A percentile compares a stretch with the other conserved stretches of the same genome.
phyloP scores from a whole-genome alignment of 2,329 filamentous ascomycete genomes.

The Verticillium longisporum region DNA sequence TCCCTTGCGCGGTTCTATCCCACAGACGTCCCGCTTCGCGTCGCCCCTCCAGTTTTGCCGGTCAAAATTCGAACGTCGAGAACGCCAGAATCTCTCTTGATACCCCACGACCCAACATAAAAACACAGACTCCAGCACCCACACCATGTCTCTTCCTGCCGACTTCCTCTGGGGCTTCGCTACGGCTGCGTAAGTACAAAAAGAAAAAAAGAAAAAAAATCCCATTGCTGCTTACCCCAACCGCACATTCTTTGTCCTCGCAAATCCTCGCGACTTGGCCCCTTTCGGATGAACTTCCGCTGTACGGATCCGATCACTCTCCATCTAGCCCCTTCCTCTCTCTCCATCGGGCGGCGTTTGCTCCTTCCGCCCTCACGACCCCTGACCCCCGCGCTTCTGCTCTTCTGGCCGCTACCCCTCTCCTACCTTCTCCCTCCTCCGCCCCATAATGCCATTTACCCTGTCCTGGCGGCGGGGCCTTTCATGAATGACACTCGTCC shows the following conservation, averaged over 20 bases:
- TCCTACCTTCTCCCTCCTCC: background rate
- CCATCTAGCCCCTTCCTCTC: background rate
- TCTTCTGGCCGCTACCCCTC: background rate
- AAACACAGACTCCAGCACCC: background rate
- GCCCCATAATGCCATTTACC: background rate
- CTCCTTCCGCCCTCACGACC: background rate
- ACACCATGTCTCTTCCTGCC: conserved; percentile 51
- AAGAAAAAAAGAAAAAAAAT: background rate
- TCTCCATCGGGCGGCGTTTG: background rate
- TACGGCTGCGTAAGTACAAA: conserved; percentile 57
- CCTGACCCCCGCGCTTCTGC: background rate
- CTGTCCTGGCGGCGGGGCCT: background rate
- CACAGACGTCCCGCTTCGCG: background rate
- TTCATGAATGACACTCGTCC: background rate
- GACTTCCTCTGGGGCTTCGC: conserved; percentile 78
- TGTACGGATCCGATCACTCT: background rate
- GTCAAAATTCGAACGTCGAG: background rate
- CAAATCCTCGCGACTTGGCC: background rate
- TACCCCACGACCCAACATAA: background rate
- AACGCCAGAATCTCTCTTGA: background rate
- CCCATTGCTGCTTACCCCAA: background rate
- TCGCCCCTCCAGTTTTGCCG: background rate
- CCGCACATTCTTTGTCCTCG: background rate
- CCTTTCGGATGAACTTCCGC: background rate
- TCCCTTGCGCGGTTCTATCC: background rate